phyloP scores from a whole-genome alignment of 2,329 filamentous ascomycete genomes.

The Pseudopithomyces maydicus region DNA sequence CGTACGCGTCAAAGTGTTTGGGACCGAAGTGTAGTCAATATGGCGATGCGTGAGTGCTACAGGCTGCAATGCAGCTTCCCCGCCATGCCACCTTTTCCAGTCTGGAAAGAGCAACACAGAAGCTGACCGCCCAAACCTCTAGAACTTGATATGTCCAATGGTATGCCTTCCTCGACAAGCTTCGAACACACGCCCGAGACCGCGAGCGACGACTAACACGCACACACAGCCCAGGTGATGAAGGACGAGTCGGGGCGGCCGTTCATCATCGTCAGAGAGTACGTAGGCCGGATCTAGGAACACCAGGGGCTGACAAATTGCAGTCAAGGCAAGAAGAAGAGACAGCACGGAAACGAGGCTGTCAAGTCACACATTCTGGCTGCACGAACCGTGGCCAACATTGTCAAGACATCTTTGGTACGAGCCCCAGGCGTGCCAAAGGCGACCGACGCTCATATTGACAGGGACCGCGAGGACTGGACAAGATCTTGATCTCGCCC shows the following conservation, averaged over 20 bases:
- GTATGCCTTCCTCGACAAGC: slow-evolving; percentile 54
- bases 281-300: slow-evolving; percentile 48
- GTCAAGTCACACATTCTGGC: slow-evolving; percentile 98
- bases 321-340: slow-evolving; percentile 96
- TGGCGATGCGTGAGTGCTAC: slow-evolving; percentile 48
- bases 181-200: slow-evolving; percentile 8
- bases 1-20: slow-evolving; percentile 4
- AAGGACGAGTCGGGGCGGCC: slow-evolving; percentile 97
- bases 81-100: not conserved
- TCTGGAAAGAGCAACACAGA: not conserved
- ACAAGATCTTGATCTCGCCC: slow-evolving; percentile 98
- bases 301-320: slow-evolving; percentile 34
- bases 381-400: slow-evolving; percentile 92
- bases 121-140: slow-evolving; percentile 33
- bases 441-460: slow-evolving; percentile 7
- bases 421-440: slow-evolving; percentile 16
- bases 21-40: slow-evolving; percentile 24
- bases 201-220: not conserved
- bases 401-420: slow-evolving; percentile 93
- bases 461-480: slow-evolving; percentile 86
- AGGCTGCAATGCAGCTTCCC: slow-evolving; percentile 22
- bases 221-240: slow-evolving; percentile 69
- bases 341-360: slow-evolving; percentile 93
- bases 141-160: slow-evolving; percentile 86
- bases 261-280: slow-evolving; percentile 99